A percentile compares a stretch with the other conserved stretches of the same genome.
phyloP scores from a whole-genome alignment of 495 filamentous ascomycete species.

The Collariella sp. region DNA sequence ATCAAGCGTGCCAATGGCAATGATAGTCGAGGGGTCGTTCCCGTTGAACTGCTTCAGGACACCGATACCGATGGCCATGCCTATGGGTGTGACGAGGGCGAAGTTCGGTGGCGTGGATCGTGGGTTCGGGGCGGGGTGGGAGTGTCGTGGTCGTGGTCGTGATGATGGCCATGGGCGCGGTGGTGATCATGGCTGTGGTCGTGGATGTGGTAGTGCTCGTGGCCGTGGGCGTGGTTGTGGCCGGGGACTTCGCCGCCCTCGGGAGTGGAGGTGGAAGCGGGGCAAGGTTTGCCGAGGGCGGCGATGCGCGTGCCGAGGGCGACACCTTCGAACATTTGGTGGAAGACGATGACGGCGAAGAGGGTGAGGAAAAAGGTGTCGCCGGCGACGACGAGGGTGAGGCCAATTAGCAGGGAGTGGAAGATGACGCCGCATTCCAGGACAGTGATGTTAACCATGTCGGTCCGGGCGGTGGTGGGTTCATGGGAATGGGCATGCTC shows the following conservation, averaged over 20 bases:
- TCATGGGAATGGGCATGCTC: neutral
- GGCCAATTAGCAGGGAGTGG: slow-evolving; percentile 56
- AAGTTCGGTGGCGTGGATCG: slow-evolving; percentile 24
- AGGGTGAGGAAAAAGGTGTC: slow-evolving; percentile 50
- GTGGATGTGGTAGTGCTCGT: slow-evolving; percentile 12
- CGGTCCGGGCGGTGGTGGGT: slow-evolving; percentile 15
- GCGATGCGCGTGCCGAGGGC: slow-evolving; percentile 68
- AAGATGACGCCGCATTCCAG: slow-evolving; percentile 67
- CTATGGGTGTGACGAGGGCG: slow-evolving; percentile 47
- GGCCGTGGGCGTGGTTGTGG: slow-evolving; percentile 10
- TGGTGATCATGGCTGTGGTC: neutral
- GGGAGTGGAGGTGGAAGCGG: neutral
- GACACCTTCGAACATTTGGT: slow-evolving; percentile 72
- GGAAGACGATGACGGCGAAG: slow-evolving; percentile 52
- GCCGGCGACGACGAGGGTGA: slow-evolving; percentile 50
- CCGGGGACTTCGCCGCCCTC: neutral
- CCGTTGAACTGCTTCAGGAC: slow-evolving; percentile 48
- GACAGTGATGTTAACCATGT: slow-evolving; percentile 51
- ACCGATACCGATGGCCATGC: slow-evolving; percentile 53
- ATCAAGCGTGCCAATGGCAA: slow-evolving; percentile 51
- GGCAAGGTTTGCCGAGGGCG: slow-evolving; percentile 31
- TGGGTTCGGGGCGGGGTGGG: neutral
- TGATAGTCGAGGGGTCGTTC: slow-evolving; percentile 44
- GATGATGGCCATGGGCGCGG: neutral
- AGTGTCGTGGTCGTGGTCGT: neutral